Conservation (phyloP, 768 basidiomycete species). For the Polyporus arcularius region DNA sequence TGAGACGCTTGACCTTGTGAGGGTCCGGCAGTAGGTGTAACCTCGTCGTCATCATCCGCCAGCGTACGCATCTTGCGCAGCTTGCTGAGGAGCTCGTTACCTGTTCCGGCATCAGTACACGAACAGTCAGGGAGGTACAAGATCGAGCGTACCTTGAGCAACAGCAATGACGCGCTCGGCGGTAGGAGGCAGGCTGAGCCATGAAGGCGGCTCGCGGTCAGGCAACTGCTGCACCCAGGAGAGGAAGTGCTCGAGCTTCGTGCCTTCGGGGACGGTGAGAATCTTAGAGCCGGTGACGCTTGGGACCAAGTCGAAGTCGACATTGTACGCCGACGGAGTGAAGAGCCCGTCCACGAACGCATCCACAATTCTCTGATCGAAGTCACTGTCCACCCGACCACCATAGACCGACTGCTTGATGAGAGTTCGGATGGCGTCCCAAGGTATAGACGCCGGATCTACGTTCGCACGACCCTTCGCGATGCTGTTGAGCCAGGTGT, state of each 20-base stretch:
- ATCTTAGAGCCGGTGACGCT: slow-evolving; percentile 55
- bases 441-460: slow-evolving; percentile 89
- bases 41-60: slow-evolving; percentile 74
- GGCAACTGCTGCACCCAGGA: slow-evolving; percentile 88
- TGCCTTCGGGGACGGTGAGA: slow-evolving; percentile 84
- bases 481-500: slow-evolving; percentile 78
- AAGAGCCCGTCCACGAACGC: slow-evolving; percentile 92
- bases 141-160: slow-evolving; percentile 68
- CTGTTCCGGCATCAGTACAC: slow-evolving; percentile 39
- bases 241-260: slow-evolving; percentile 88
- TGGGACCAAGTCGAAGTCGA: slow-evolving; percentile 88
- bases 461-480: slow-evolving; percentile 91
- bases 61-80: slow-evolving; percentile 92
- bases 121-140: neutral
- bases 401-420: slow-evolving; percentile 97
- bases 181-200: slow-evolving; percentile 90
- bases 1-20: slow-evolving; percentile 66
- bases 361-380: slow-evolving; percentile 90
- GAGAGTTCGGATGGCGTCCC: slow-evolving; percentile 91
- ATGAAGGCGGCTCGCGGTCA: slow-evolving; percentile 91
- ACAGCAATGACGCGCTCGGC: slow-evolving; percentile 92
- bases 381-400: slow-evolving; percentile 91
- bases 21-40: slow-evolving; percentile 49
- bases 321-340: slow-evolving; percentile 85
- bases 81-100: slow-evolving; percentile 79